Evolutionary conservation across 257 asterid genomes (phyloP), one percentile per base, ranked within the genome.

Genomic region (Anisodus tanguticus): DNA sequence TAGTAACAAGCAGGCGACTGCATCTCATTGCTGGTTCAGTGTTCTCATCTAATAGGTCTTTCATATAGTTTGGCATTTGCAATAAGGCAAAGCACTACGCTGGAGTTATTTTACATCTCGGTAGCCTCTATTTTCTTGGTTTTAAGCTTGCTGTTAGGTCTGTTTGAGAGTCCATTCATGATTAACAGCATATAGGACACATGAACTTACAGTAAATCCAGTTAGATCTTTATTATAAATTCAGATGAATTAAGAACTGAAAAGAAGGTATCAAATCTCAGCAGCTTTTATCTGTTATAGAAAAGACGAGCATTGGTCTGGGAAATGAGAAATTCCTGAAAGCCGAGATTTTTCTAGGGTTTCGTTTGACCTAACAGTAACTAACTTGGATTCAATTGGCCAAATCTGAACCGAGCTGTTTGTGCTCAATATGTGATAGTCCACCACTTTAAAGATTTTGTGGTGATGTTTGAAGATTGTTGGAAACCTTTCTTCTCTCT

Each of bases 321-420:
- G 31, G 31, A n/a, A n/a, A n/a, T n/a, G n/a, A n/a, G n/a, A n/a
- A n/a, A n/a, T n/a, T n/a, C n/a, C n/a, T n/a, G n/a, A n/a, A n/a
- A n/a, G n/a, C n/a, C n/a, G 64, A 77, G 63, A 77, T 77, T 51
- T 51, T 26, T 77, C 81, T 77, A 77, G 81, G 81, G 64, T 77
- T 77, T 77, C 49, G 8, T 31, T 53, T 53, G 45, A 77, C 9
- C 49, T 77, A 12, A 41, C 26, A 41, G 4, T 43, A 3, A 10
- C 22, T 13, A 22, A 51, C 22, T 11, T 49, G 62, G 63, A 76
- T 76, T 76, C 81, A 51, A n/a, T 4, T 51, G 81, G 45, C 47
- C 63, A 15, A 51, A 51, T 72, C 80, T 71, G 58, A 43, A 71
- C 37, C 39, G 79, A 72, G 41, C 60, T 77, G 64, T 53, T 77